phyloP scores from a whole-genome alignment of 331 rosid genomes.

The Rhamnella rubrinervis region DNA sequence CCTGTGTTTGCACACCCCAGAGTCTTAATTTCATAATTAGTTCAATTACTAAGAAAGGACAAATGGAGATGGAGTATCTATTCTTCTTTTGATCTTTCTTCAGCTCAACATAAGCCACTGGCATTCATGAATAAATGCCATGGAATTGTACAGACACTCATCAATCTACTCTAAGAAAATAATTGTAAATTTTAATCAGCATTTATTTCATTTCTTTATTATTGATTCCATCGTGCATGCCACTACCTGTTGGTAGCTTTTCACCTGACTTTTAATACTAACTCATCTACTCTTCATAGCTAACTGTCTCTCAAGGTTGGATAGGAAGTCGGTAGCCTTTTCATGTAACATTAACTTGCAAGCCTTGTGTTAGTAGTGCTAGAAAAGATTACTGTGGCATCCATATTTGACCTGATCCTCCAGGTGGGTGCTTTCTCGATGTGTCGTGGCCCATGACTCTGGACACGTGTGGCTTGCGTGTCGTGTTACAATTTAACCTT shows the following conservation, averaged over 20 bases:
- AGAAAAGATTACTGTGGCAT: conserved; percentile 27
- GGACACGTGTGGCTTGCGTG: conserved; percentile 37
- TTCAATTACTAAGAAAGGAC: conserved; percentile 35
- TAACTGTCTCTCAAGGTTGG: conserved; percentile 52
- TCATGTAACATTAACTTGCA: conserved; percentile 8
- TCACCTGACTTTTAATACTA: conserved; percentile 38
- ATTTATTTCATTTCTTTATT: conserved; percentile 26
- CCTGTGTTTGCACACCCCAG: conserved; percentile 18
- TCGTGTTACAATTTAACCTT: conserved; percentile 31
- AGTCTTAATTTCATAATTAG: conserved; percentile 5
- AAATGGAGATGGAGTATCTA: conserved; percentile 14
- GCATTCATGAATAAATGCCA: conserved; percentile 29
- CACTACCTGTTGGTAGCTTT: conserved; percentile 32
- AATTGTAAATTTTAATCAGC: conserved; percentile 12
- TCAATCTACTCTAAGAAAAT: conserved; percentile 7
- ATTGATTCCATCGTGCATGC: conserved; percentile 23
- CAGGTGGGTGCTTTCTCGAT: conserved; percentile 21
- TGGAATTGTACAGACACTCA: conserved; percentile 20
- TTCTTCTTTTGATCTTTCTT: not conserved
- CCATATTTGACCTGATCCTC: conserved; percentile 32
- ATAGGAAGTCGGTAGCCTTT: conserved; percentile 24
- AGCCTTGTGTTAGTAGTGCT: conserved; percentile 12
- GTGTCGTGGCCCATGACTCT: conserved; percentile 16
- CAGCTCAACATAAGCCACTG: conserved; percentile 16
- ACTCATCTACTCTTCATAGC: conserved; percentile 69